Conservation (phyloP, 1,284 basidiomycete species). For the Porogramme epimiltina region DNA sequence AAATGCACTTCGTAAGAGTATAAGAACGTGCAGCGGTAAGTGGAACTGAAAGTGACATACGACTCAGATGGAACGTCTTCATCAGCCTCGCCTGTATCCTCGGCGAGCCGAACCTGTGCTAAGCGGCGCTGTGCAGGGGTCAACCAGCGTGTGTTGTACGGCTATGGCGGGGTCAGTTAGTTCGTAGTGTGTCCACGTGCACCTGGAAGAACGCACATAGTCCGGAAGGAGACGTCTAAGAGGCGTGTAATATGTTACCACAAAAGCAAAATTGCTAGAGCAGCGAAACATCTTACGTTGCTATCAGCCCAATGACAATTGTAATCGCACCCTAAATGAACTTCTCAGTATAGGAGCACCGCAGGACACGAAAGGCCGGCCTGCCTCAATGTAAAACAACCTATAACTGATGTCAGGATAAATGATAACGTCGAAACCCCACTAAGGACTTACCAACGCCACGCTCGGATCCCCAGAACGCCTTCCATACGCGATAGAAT, state of each 20-base stretch:
- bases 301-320: slow-evolving; percentile 52
- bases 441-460: slow-evolving; percentile 70
- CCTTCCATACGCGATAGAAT: slow-evolving; percentile 76
- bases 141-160: slow-evolving; percentile 70
- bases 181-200: too few relatives aligned
- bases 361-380: slow-evolving; percentile 3
- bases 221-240: slow-evolving; percentile 47
- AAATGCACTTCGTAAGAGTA: slow-evolving; percentile 41
- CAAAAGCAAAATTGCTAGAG: too few relatives aligned
- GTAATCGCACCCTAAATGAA: slow-evolving; percentile 58
- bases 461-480: slow-evolving; percentile 64
- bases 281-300: slow-evolving; percentile 46
- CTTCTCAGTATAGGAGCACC: too few relatives aligned
- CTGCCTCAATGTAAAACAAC: slow-evolving; percentile 65
- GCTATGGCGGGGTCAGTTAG: too few relatives aligned
- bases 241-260: too few relatives aligned
- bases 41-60: slow-evolving; percentile 37
- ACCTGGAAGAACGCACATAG: slow-evolving; percentile 50
- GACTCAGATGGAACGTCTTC: slow-evolving; percentile 54
- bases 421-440: too few relatives aligned
- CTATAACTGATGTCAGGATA: too few relatives aligned
- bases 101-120: slow-evolving; percentile 71
- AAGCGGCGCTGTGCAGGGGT: slow-evolving; percentile 59
- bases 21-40: neutral
- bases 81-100: slow-evolving; percentile 77